Base-by-base conservation (phyloP, 352 stramenopile species). In the Lagenidium giganteum region DNA sequence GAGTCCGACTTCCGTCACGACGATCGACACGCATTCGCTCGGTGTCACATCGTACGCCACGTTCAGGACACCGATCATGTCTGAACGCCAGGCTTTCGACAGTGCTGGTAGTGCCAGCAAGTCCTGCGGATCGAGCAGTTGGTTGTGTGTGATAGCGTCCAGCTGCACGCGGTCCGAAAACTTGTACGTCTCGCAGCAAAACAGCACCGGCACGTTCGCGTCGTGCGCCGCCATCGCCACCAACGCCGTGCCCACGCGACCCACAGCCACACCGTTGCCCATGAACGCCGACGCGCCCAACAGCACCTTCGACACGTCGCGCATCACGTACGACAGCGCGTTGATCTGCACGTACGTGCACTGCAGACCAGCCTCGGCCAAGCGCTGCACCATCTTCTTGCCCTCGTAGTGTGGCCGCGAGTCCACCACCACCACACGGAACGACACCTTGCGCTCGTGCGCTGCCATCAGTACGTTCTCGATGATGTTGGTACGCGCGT, bases 141-240 rank as follows among this genome's bases (percentile, higher is more conserved):
- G 96, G 66, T 99, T 99, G 61, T 96, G 81, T 9, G 93, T 98
- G 51, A 99, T 98, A 30, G 87, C 93, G 57, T 99, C 96, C 28
- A 99, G 70, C 64, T 99, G 96, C 21, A 99, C 92, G 26, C 92
- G 85, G 54, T 98, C 95, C 30, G 75, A 86, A 38, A 92, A 92
- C 62, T 99, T 99, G 83, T 99, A 99, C 23, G 95, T 98, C 75
- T 99, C 96, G 57, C 94, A 98, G 54, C 91, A 98, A 31, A 99
- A 96, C 12, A 99, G 77, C 24, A 99, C 93, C 0, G 96, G 96
- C 31, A 98, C 89, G 46, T 98, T 93, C 42, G 83, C 75, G 21
- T 90, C 73, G 30, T 90, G 78, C 0, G 95, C 96, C 33, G 89
- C 72, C 67, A 98, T 84, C 6, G 94, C 94, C 18, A 98, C 87